Evolutionary conservation across 306 rosid genomes (phyloP), one percentile per base, ranked within the genome.

Genomic region (Argentina anserina): DNA sequence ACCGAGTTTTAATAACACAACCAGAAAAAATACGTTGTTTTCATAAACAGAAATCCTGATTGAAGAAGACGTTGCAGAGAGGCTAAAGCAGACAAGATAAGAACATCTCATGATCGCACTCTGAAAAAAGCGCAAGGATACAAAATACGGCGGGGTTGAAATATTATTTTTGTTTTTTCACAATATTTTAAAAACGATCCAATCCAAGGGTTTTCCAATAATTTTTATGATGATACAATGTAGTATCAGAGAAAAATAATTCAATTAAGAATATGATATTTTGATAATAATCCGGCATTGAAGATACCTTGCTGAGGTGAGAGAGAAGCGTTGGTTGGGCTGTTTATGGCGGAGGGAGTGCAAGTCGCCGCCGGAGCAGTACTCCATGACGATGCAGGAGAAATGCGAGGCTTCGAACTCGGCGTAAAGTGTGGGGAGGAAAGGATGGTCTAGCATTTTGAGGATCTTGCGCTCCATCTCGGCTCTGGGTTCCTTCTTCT

Each of bases 341-440:
- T 87, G 92, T 13, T 70, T 87, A 63, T 91, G 96, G 21, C 95
- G 79, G 55, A 94, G 92, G 3, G 99, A 90, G 79, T 94, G 99
- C 75, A 94, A 75, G 71, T 94, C 99, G 0, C 99, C 99, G 28
- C 97, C 97, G 65, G 93, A 86, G 21, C 99, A 91, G 66, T 78
- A 94, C 93, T 94, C 99, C 96, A 94, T 94, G 21, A 94, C 99
- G 84, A 94, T 84, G 86, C 99, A 94, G 18, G 99, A 91, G 79
- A 85, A 91, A 81, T 91, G 83, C 0, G 99, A 94, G 1, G 97
- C 97, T 42, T 94, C 99, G 49, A 94, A 94, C 85, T 94, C 97
- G 0, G 99, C 97, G 75, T 88, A 90, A 0, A 94, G 92, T 1
- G 92, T 88, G 4, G 99, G 99, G 17, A 94, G 82, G 55, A 94